phyloP scores from a whole-genome alignment of 495 filamentous ascomycete genomes.

The Astrothelium macrocarpum region DNA sequence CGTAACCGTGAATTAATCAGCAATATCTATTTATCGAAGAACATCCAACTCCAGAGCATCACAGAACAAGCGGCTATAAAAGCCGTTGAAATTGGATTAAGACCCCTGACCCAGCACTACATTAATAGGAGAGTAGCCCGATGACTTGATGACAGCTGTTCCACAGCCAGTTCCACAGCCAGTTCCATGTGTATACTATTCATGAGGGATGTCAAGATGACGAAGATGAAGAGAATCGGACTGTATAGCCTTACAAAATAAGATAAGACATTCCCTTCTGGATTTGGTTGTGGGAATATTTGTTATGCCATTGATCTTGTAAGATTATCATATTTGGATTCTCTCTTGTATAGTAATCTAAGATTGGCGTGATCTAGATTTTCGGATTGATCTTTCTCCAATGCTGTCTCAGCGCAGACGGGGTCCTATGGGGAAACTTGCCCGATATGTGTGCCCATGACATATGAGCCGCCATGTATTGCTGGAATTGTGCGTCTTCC shows the following conservation, averaged over 20 bases:
- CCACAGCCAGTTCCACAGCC: conserved; percentile 23
- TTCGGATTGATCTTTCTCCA: neutral
- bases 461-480: neutral
- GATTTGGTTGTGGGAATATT: neutral
- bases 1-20: neutral
- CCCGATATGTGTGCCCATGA: neutral
- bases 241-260: conserved; percentile 27
- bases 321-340: neutral
- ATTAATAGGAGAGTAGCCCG: neutral
- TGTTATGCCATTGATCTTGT: neutral
- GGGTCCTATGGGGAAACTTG: neutral
- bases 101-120: neutral
- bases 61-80: neutral
- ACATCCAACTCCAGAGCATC: neutral
- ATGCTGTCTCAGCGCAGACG: neutral
- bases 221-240: conserved; percentile 30
- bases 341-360: neutral
- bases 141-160: neutral
- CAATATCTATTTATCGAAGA: neutral
- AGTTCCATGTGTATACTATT: conserved; percentile 30
- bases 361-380: neutral
- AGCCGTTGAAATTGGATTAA: neutral
- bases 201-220: conserved; percentile 22
- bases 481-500: neutral
- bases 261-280: neutral